phyloP scores from a whole-genome alignment of 2,329 filamentous ascomycete genomes.

The Remersonia thermophila region DNA sequence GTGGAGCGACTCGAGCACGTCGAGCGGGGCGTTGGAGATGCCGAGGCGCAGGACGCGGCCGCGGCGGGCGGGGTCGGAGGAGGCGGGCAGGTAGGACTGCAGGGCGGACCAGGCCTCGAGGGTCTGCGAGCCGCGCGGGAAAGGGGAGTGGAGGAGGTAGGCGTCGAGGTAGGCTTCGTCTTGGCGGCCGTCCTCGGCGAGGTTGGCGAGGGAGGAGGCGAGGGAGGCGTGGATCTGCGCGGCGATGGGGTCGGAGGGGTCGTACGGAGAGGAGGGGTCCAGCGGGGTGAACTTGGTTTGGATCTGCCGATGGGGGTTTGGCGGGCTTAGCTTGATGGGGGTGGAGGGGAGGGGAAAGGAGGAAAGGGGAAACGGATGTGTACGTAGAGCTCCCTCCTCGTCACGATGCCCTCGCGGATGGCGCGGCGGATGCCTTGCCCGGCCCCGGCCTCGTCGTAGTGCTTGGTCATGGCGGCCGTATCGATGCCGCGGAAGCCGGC shows the following conservation, averaged over 20 bases:
- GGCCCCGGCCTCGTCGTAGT: slow-evolving; percentile 64
- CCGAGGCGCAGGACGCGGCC: slow-evolving; percentile 51
- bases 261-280: slow-evolving; percentile 40
- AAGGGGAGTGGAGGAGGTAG: slow-evolving; percentile 59
- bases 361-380: slow-evolving; percentile 15
- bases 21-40: slow-evolving; percentile 60
- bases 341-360: background rate
- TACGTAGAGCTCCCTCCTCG: slow-evolving; percentile 49
- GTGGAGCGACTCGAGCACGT: slow-evolving; percentile 41
- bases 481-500: slow-evolving; percentile 63
- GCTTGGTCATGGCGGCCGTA: slow-evolving; percentile 65
- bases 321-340: background rate
- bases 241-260: slow-evolving; percentile 51
- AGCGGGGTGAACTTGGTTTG: slow-evolving; percentile 75
- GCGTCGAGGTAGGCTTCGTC: slow-evolving; percentile 48
- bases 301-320: slow-evolving; percentile 31
- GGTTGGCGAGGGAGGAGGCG: slow-evolving; percentile 51
- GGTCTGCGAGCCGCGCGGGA: slow-evolving; percentile 33
- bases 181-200: slow-evolving; percentile 28
- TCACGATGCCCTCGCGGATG: slow-evolving; percentile 45
- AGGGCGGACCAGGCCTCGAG: slow-evolving; percentile 54
- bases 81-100: slow-evolving; percentile 51
- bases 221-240: slow-evolving; percentile 59
- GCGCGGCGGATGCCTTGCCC: slow-evolving; percentile 53
- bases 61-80: slow-evolving; percentile 15